Evolutionary conservation across 2,329 filamentous ascomycete species (phyloP).

Genomic region (Neobulgaria alba): DNA sequence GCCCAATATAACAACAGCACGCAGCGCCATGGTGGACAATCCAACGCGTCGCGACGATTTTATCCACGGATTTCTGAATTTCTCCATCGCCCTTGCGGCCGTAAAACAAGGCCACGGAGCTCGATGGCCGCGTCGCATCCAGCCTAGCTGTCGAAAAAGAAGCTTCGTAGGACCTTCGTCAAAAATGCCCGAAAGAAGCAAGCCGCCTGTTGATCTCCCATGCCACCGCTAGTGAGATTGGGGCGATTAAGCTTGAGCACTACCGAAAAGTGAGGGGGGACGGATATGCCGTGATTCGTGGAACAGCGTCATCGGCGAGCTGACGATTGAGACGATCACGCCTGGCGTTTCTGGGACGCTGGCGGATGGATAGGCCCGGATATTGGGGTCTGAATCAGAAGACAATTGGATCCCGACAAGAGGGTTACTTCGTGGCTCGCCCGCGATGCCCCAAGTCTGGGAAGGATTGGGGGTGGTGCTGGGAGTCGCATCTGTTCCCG

Average conservation of each 20-base stretch:
- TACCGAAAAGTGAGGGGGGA: neutral
- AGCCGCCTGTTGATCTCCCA: neutral
- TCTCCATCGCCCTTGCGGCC: neutral
- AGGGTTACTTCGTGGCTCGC: neutral
- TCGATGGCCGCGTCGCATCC: neutral
- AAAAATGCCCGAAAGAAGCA: neutral
- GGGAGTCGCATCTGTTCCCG: neutral
- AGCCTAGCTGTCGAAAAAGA: neutral
- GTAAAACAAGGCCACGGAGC: neutral
- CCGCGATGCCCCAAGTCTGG: neutral
- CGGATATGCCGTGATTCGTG: neutral
- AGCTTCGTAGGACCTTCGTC: neutral
- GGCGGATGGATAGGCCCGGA: neutral
- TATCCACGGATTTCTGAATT: no score
- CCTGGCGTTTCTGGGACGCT: neutral
- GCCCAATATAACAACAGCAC: no score
- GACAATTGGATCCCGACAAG: neutral
- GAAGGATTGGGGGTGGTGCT: neutral
- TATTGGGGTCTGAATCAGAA: neutral
- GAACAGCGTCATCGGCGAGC: neutral
- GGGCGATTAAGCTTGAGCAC: neutral
- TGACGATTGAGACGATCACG: neutral
- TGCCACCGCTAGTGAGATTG: neutral
- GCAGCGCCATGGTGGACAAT: no score
- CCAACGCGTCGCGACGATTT: no score